Evolutionary conservation across 169 alveolate species (phyloP), one percentile per base, ranked within the genome.

Genomic region (Plasmodium gonderi): DNA sequence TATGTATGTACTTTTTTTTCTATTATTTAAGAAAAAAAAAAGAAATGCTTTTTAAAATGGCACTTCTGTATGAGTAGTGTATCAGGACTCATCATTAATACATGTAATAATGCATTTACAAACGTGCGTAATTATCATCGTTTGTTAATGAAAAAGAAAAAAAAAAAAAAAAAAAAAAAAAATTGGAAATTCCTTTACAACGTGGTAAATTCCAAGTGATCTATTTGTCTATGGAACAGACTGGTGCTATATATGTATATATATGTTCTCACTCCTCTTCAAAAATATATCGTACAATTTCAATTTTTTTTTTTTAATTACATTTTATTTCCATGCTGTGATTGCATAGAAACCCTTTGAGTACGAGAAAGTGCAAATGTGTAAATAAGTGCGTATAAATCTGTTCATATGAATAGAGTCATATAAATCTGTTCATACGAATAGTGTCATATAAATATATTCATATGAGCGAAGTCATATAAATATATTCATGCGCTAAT

Each of bases 11-110:
- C 2, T 1, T 42, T 65, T 29, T 12, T 64, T 31, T n/a, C 11
- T 78, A 12, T 49, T 54, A 23, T 60, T n/a, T n/a, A n/a, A n/a
- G n/a, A 60, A 60, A 78, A 47, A 51, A 78, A 64, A 78, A 49
- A n/a, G 29, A 40, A 14, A 64, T 14, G 20, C 60, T 78, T 78
- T 78, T n/a, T n/a, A 38, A 12, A 51, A 78, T 7, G 23, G 12
- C 40, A 31, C 20, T 78, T 78, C 20, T 23, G n/a, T n/a, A 33
- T 40, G 33, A 26, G 40, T 6, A 51, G 17, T 14, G 6, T 33
- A 31, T 26, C 74, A n/a, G 54, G 14, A 47, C 49, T 78, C 75
- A 78, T 78, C 44, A 47, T 20, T 31, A 51, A 40, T 49, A 49
- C 40, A 40, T 6, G 20, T 14, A 42, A 36, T 20, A 36, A 20